Evolutionary conservation across 2,329 filamentous ascomycete species (phyloP).

Genomic region (Hypocreales sp.): DNA sequence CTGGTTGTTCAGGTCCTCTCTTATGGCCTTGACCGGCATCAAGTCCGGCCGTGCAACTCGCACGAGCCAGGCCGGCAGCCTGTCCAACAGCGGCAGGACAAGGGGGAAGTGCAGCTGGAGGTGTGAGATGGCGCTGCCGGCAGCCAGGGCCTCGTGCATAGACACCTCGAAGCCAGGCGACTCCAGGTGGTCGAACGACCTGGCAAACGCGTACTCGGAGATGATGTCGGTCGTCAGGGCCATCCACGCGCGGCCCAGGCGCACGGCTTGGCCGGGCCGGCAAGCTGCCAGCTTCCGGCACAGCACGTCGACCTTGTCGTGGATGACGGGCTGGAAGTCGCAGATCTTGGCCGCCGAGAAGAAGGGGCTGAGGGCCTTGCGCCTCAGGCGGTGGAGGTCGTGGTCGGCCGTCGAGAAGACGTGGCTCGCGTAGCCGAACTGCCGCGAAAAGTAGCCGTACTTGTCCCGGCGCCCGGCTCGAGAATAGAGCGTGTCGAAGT

Average conservation of each 20-base stretch:
- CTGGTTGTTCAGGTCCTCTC: conserved; percentile 1
- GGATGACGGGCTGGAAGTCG: not conserved
- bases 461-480: conserved; percentile 1
- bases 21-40: too few species aligned
- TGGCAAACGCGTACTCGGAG: not conserved
- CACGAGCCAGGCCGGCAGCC: not conserved
- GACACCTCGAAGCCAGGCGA: not conserved
- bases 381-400: conserved; percentile 6
- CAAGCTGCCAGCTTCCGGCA: not conserved
- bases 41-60: not conserved
- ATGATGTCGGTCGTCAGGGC: not conserved
- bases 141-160: too few species aligned
- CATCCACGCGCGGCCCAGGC: not conserved
- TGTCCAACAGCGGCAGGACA: too few species aligned
- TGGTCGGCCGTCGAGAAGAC: conserved; percentile 6
- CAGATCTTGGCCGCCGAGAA: not conserved
- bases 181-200: not conserved
- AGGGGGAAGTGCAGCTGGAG: not conserved
- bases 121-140: too few species aligned
- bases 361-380: conserved; percentile 1
- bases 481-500: conserved; percentile 10
- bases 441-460: conserved; percentile 1
- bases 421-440: conserved; percentile 1
- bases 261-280: not conserved
- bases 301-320: not conserved